Evolutionary conservation across 306 rosid genomes (phyloP).

Genomic region (Casuarina cunninghamiana): DNA sequence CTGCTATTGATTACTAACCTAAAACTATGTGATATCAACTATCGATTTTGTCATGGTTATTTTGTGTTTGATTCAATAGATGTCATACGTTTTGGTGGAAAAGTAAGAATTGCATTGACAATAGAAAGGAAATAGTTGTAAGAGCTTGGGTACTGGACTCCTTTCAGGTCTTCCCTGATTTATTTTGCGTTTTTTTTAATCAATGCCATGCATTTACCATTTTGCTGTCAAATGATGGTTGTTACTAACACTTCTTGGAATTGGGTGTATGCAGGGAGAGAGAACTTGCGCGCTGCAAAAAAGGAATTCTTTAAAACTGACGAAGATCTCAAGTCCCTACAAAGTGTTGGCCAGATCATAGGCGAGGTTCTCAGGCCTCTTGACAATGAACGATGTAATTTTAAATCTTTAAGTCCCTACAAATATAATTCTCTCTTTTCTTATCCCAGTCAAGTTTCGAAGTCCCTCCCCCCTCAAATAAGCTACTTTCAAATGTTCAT

Average conservation of each 20-base stretch:
- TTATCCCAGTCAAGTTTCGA: background rate
- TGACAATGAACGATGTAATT: constrained; percentile 52
- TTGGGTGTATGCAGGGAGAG: constrained; percentile 42
- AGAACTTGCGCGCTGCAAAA: constrained; percentile 45
- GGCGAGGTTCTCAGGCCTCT: constrained; percentile 70
- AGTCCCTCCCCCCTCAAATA: background rate
- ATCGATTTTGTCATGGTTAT: too few relatives aligned
- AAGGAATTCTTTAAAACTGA: constrained; percentile 59
- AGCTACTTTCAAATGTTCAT: background rate
- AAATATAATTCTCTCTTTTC: background rate
- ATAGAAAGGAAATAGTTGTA: background rate
- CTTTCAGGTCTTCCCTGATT: background rate
- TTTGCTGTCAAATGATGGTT: background rate
- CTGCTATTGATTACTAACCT: background rate
- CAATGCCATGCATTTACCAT: background rate
- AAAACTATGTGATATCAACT: background rate
- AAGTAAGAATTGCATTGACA: background rate
- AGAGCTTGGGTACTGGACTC: background rate
- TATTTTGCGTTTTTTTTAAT: background rate
- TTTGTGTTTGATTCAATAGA: background rate
- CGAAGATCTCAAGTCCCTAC: constrained; percentile 62
- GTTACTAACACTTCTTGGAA: background rate
- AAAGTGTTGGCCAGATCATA: constrained; percentile 58
- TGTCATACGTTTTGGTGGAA: background rate
- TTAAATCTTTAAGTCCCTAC: too few relatives aligned